Conservation (phyloP, 805 yeast genomes). For the Candida tammaniensis region DNA sequence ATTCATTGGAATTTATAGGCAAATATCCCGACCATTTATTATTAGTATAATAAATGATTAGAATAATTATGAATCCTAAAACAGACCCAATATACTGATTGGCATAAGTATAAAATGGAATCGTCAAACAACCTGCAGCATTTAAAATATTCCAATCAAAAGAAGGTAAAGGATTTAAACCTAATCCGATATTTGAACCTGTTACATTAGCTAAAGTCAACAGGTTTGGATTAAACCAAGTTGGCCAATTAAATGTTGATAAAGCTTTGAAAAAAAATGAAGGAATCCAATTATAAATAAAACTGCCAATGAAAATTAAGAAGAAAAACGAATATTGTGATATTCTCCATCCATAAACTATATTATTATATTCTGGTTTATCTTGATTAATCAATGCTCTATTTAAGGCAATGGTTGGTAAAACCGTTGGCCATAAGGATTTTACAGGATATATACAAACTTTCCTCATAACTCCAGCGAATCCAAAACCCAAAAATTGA, state of each 20-base stretch:
- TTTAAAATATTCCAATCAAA: conserved; percentile 44
- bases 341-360: conserved; percentile 35
- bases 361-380: conserved; percentile 13
- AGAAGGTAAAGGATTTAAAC: conserved; percentile 40
- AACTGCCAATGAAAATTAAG: conserved; percentile 30
- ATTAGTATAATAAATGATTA: conserved; percentile 43
- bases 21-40: conserved; percentile 48
- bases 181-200: conserved; percentile 37
- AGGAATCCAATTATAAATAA: conserved; percentile 43
- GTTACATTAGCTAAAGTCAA: conserved; percentile 37
- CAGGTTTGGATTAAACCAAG: conserved; percentile 41
- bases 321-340: conserved; percentile 40
- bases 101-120: conserved; percentile 43
- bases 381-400: conserved; percentile 37
- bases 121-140: conserved; percentile 36
- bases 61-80: conserved; percentile 30
- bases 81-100: conserved; percentile 38
- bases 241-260: conserved; percentile 44
- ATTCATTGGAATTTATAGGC: conserved; percentile 50
- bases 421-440: conserved; percentile 43
- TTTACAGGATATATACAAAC: conserved; percentile 45
- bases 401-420: conserved; percentile 43
- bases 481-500: conserved; percentile 63
- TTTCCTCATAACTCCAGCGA: conserved; percentile 62
- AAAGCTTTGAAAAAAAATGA: conserved; percentile 37